A percentile compares a stretch with the other conserved stretches of the same genome.
Conservation (phyloP, 331 rosid genomes). For the Rhamnella rubrinervis region DNA sequence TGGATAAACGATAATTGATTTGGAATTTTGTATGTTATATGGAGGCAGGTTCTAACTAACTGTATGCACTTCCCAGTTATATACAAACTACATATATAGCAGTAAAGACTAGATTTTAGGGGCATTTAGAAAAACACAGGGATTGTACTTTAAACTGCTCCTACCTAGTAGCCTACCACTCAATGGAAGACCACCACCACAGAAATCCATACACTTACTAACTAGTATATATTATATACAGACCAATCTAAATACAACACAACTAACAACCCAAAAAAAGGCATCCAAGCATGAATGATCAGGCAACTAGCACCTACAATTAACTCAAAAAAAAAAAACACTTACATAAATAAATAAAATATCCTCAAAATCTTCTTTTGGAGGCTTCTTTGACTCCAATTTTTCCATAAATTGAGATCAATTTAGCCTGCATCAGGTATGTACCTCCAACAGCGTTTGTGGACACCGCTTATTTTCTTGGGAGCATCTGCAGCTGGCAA, state of each 20-base stretch:
- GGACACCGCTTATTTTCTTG: conserved; percentile 89
- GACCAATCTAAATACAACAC: background rate
- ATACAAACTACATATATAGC: no score
- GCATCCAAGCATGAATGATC: conserved; percentile 10
- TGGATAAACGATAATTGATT: no score
- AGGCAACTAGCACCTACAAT: conserved; percentile 21
- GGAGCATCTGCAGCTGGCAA: conserved; percentile 67
- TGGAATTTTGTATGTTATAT: no score
- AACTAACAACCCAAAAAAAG: conserved; percentile 2
- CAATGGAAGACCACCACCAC: no score
- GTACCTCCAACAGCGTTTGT: conserved; percentile 97
- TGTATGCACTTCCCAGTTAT: no score
- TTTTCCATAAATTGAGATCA: conserved; percentile 34
- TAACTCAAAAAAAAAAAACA: background rate
- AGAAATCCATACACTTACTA: no score
- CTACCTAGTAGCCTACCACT: no score
- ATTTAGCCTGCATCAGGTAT: conserved; percentile 41
- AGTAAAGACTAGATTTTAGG: no score
- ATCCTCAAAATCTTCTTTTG: conserved; percentile 38
- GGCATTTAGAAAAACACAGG: no score
- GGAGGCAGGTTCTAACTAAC: no score
- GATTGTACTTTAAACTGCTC: no score
- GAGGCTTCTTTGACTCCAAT: conserved; percentile 33
- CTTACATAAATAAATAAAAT: conserved; percentile 44
- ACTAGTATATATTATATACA: no score